Base-by-base conservation (phyloP, 1,284 basidiomycete species). In the Naganishia albida region DNA sequence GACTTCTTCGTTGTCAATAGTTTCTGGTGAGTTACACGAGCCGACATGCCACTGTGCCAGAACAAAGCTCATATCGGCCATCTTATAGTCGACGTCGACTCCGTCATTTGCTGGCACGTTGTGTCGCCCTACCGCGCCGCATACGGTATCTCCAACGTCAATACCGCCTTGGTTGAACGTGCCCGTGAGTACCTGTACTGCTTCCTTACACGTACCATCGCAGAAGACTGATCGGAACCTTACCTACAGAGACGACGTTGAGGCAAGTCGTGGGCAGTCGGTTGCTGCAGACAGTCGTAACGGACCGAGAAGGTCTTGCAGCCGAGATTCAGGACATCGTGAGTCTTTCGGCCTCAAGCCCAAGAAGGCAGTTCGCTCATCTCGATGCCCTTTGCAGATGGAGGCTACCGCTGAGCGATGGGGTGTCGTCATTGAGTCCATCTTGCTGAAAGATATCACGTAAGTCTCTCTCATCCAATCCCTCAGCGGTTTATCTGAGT, bases 251-350 rank as follows among this genome's bases (percentile, higher is more conserved):
- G 80, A 97, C 94, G 1, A 98, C 94, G 12, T 84, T 98, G 20
- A 87, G 94, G 49, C 91, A 96, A 72, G 93, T 97, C 72, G 92
- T 96, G 20, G 93, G 93, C 71, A 91, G 90, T 10, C 88, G 92
- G 48, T 87, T 78, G 16, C 76, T 85, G 28, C 83, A 84, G 70
- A 77, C 74, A 26, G 77, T 84, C 59, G 78, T 84, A 23, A 81
- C 82, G 6, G 94, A 98, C 80, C 90, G 95, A 69, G 95, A 98
- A 75, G 92, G 91, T 64, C 93, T 98, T 69, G 95, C 94, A 3
- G 88, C 89, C 73, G 94, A 97, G 79, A 94, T 97, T 64, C 92
- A 91, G 53, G 92, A 95, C 77, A 95, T 97, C 66, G 91, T 96
- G 25, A 86, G 75, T 74, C 13, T 10, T 34, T 34, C 34, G 34